These are phyloP conservation scores for Crotalaria pallida DNA, from an alignment of 306 rosid genomes.

Conservation along the genomic window DNA sequence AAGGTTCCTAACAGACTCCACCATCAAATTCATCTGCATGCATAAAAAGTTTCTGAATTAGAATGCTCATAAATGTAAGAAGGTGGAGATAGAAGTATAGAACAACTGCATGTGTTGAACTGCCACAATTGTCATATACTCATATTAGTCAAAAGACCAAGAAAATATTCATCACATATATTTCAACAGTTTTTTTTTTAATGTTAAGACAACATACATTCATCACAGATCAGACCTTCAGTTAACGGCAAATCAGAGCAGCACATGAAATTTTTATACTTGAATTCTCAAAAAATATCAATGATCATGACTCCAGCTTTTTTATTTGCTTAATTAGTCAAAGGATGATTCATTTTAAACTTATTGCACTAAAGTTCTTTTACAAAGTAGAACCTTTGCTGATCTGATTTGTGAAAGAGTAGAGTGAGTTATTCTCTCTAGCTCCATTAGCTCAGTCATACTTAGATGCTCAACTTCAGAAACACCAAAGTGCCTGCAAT, in stretches of 20 bases:
- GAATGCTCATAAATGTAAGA: neutral
- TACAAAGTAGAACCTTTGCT: neutral
- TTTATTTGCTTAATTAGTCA: neutral
- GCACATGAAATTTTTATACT: neutral
- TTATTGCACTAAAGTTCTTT: neutral
- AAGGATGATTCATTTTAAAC: neutral
- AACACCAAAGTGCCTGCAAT: constrained; percentile 4
- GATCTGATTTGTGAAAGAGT: constrained; percentile 3
- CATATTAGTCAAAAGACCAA: neutral
- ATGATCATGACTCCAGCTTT: too few species aligned
- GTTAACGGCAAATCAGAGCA: neutral
- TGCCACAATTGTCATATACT: neutral
- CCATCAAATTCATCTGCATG: constrained; percentile 8
- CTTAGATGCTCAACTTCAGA: constrained; percentile 10
- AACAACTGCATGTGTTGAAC: neutral
- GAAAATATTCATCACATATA: neutral
- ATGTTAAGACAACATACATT: neutral
- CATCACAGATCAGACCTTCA: neutral
- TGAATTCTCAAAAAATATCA: neutral
- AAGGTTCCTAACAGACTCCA: neutral
- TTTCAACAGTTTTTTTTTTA: neutral
- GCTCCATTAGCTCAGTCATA: constrained; percentile 8
- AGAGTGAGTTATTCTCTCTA: neutral
- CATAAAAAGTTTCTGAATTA: neutral
- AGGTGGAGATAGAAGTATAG: neutral